phyloP scores from a whole-genome alignment of 805 yeast genomes.

The Metschnikowia aberdeeniae region DNA sequence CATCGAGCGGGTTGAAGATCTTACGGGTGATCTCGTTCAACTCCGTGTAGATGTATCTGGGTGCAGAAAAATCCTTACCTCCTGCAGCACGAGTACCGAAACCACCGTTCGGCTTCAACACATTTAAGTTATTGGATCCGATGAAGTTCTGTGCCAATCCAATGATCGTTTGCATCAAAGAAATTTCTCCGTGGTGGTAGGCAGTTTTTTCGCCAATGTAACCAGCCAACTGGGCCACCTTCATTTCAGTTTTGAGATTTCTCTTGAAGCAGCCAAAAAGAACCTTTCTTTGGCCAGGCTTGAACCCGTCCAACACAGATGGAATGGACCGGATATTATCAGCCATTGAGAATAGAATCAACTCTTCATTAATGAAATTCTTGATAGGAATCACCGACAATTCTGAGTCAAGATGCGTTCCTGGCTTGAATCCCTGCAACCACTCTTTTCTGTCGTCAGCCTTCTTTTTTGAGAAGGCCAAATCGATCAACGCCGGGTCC shows the following conservation, averaged over 20 bases:
- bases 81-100: slow-evolving; percentile 96
- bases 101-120: slow-evolving; percentile 86
- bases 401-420: slow-evolving; percentile 83
- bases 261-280: slow-evolving; percentile 82
- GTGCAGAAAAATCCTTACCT: slow-evolving; percentile 98
- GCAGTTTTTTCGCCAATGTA: slow-evolving; percentile 85
- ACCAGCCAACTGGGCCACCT: slow-evolving; percentile 88
- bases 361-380: slow-evolving; percentile 91
- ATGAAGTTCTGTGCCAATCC: slow-evolving; percentile 94
- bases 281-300: slow-evolving; percentile 96
- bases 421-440: slow-evolving; percentile 87
- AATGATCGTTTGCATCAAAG: slow-evolving; percentile 84
- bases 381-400: slow-evolving; percentile 77
- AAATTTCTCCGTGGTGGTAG: slow-evolving; percentile 92
- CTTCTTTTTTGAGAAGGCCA: slow-evolving; percentile 90
- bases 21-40: slow-evolving; percentile 69
- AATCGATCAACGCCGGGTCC: slow-evolving; percentile 75
- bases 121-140: slow-evolving; percentile 84
- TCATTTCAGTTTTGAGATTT: slow-evolving; percentile 71
- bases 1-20: slow-evolving; percentile 77
- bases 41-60: slow-evolving; percentile 92
- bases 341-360: slow-evolving; percentile 93
- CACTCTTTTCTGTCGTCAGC: slow-evolving; percentile 98
- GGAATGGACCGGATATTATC: slow-evolving; percentile 96
- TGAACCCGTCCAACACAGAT: slow-evolving; percentile 87